Evolutionary conservation across 306 rosid genomes (phyloP), one percentile per base, ranked within the genome.

Genomic region (Argentina anserina): DNA sequence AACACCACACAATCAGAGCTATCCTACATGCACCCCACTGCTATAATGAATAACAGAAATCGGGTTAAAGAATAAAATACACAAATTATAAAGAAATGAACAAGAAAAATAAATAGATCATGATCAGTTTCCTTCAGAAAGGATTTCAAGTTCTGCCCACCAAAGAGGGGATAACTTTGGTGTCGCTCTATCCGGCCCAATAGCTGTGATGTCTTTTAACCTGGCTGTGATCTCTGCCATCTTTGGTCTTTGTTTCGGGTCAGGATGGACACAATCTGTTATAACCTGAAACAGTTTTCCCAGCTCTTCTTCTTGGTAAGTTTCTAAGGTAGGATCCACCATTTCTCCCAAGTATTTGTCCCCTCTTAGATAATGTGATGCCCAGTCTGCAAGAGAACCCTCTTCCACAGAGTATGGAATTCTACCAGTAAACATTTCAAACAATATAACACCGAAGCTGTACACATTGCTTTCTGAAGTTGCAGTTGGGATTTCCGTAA

Each of bases 141-240:
- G 64, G 36, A 94, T 94, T 82, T 94, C 98, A 31, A 91, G 83
- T 76, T 94, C 98, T 42, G 96, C 96, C 98, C 98, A 94, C 98
- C 98, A 94, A 65, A 94, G 90, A 65, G 92, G 94, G 41, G 97
- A 91, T 65, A 84, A 12, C 80, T 88, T 94, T 49, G 97, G 97
- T 29, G 84, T 83, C 37, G 92, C 97, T 71, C 78, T 88, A 49
- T 87, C 95, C 39, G 96, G 92, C n/a, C 62, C 95, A 86, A 91
- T 76, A 25, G 81, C 81, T 70, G 95, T 94, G 21, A 89, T 89
- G 26, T 86, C 86, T 75, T 70, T 89, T 85, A 91, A 75, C 86
- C 71, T 86, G 7, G 82, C 55, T 4, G 87, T 67, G 43, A 94
- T 67, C 79, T 87, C 92, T 21, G 15, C 80, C 90, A 91, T 89